Evolutionary conservation across 768 basidiomycete species (phyloP).

Genomic region (Xerocomus brunneocitrinus): DNA sequence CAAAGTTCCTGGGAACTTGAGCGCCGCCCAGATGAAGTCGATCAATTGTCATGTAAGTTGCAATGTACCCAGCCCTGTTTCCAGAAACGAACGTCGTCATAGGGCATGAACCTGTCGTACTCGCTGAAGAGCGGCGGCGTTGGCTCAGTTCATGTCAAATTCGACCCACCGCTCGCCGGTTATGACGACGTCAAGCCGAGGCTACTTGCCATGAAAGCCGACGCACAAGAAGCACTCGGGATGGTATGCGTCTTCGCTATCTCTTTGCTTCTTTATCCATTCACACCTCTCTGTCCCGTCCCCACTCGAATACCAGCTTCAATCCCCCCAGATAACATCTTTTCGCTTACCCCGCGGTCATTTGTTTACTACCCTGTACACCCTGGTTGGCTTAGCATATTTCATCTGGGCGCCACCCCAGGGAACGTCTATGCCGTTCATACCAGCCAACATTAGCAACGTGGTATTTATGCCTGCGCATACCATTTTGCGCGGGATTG

Average conservation of each 20-base stretch:
- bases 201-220: constrained; percentile 71
- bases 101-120: constrained; percentile 73
- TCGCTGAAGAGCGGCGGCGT: constrained; percentile 46
- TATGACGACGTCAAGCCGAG: constrained; percentile 84
- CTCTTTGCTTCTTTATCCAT: background rate
- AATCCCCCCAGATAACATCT: constrained; percentile 54
- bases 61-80: background rate
- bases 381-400: constrained; percentile 17
- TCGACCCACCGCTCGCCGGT: constrained; percentile 67
- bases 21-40: constrained; percentile 63
- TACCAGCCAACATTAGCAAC: constrained; percentile 14
- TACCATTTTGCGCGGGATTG: constrained; percentile 8
- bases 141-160: constrained; percentile 45
- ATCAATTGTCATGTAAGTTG: constrained; percentile 60
- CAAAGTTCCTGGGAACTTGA: constrained; percentile 50
- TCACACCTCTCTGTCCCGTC: background rate
- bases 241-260: constrained; percentile 50
- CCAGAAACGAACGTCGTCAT: background rate
- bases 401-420: constrained; percentile 15
- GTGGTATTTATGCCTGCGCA: constrained; percentile 21
- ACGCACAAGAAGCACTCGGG: constrained; percentile 75
- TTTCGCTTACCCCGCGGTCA: constrained; percentile 47
- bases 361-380: constrained; percentile 7
- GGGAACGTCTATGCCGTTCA: constrained; percentile 14
- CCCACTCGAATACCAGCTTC: constrained; percentile 41